Evolutionary conservation across 805 yeast genomes (phyloP), one percentile per base, ranked within the genome.

Genomic region (Kuraishia hungarica): DNA sequence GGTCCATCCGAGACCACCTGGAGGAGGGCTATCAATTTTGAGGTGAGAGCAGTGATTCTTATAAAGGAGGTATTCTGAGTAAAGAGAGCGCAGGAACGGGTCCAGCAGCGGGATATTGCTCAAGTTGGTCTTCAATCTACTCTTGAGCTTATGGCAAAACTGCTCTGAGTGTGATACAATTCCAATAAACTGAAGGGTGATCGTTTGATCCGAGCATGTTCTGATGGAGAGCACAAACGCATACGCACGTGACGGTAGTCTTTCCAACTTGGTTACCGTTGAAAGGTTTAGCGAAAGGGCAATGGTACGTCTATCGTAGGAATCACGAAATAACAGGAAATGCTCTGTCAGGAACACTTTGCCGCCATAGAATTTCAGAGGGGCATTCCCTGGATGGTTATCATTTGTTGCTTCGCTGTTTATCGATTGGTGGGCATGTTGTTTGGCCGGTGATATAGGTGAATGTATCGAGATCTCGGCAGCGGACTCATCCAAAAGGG

Each of bases 1-100:
- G 13, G 72, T 71, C 64, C 87, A 80, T 0, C 99, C 99, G 23
- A 94, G 73, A 0, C 99, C 99, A 23, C 96, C 96, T 8, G 75
- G 72, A 0, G 96, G 91, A 0, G 90, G 82, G 2, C 66, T 65
- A 1, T 77, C 76, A 10, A 82, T 69, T 39, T 67, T 66, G 54
- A 79, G 79, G 39, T 64, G 64, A 19, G 70, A 69, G 23, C 68
- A 64, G 6, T 81, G 78, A 59, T 83, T 84, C 57, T 86, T 81
- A 47, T 85, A 76, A 51, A 92, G 70, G 46, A 87, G 72, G 64
- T 84, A 93, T 67, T 93, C 98, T 0, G 98, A 92, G 68, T 91
- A 93, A 55, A 93, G 80, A 0, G 91, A 75, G 39, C 77, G 76
- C 24, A 89, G 71, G 61, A 90, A 89, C 1, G 83, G 82, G 23